Evolutionary conservation across 306 rosid genomes (phyloP), one percentile per base, ranked within the genome.

Genomic region (Adenanthera pavonina): DNA sequence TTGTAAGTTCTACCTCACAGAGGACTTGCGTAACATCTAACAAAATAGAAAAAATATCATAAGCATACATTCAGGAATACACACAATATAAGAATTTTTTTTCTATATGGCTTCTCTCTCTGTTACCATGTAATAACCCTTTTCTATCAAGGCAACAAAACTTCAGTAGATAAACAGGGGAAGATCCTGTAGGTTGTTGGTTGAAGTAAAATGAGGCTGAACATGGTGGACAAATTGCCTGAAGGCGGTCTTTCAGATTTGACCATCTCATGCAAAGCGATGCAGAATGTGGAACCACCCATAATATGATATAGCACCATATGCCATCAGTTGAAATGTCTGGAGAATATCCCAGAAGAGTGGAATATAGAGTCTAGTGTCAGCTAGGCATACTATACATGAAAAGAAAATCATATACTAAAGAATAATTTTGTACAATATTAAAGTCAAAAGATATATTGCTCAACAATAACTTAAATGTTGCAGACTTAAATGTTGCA

Each of bases 261-360:
- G 89, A 83, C 84, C 81, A 88, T 81, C 59, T 86, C 77, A 86
- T 81, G 5, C 71, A 72, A 20, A 85, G 80, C 73, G 87, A 79
- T 40, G 78, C 69, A 35, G 85, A 74, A 78, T 76, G 83, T 66
- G 94, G 92, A 83, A 85, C 80, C 4, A 90, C 89, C 97, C 92
- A 91, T 65, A 93, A 79, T 59, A 93, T 87, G 56, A 91, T n/a
- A 85, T 88, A 93, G 87, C 94, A 93, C 97, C 97, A 93, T 77
- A 85, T 77, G 25, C 97, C 94, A 86, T 88, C 96, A 33, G 96
- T 93, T 30, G 96, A 90, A 70, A 90, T 69, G 75, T 91, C 97
- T 91, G 59, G 36, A 78, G 41, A 75, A 82, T 75, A 70, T 19
- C 56, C 38, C 40, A 69, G 3, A 73, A 11, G 6, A 72, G 49